Base-by-base conservation (phyloP, 768 basidiomycete species). In the Tulasnella sp. region DNA sequence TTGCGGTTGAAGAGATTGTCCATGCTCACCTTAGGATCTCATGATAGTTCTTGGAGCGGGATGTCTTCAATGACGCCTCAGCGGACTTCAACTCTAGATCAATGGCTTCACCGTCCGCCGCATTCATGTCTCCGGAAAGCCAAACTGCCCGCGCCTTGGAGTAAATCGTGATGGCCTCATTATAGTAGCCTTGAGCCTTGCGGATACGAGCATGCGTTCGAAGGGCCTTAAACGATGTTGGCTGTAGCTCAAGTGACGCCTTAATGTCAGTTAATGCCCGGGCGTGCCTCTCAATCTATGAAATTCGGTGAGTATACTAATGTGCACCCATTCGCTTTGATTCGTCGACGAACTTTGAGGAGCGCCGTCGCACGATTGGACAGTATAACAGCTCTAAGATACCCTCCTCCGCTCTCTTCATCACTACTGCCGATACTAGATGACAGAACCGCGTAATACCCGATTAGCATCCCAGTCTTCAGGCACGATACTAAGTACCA, bases 11-110 rank as follows among this genome's bases (percentile, higher is more conserved):
- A 65, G 63, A 66, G 23, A 29, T 38, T 50, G 34, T 13, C 5
- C n/a, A 34, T 38, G 26, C 63, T 27, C 34, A 64, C 54, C 75
- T 77, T 15, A 89, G 75, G 65, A 88, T 88, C 73, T 88, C 87
- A 70, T 88, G 88, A 67, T 89, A 89, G 67, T 93, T 90, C 72
- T 91, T 92, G 56, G 86, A 84, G 75, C 93, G 92, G 73, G 86
- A 89, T 64, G 85, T 74, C 77, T 91, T 92, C 64, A 92, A 73
- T 54, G 79, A 83, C 2, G 80, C 80, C 71, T 94, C 88, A 0
- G 89, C 89, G 69, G 88, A 86, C 70, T 80, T 83, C 43, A 91
- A 74, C 67, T 94, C 90, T 0, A 67, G 65, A 58, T 26, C 62
- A 27, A 64, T 32, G n/a, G 61, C 50, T 41, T 63, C 42, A 45